A percentile compares a stretch with the other conserved stretches of the same genome.
These are phyloP conservation scores for Plasmodiophora brassicae DNA, from an alignment of 208 protist genomes.

Conservation along the genomic window DNA sequence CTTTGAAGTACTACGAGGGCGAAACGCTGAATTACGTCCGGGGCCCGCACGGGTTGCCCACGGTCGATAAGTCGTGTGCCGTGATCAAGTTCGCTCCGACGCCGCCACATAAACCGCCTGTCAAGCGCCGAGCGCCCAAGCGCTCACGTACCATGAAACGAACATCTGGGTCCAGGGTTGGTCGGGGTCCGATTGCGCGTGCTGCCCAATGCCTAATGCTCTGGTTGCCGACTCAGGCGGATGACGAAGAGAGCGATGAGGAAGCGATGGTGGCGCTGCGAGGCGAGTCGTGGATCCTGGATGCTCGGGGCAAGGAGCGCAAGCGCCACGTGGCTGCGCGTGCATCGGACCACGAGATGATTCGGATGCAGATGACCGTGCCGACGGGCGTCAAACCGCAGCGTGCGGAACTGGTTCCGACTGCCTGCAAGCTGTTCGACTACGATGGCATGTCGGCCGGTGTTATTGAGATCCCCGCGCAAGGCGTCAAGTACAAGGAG, in stretches of 20 bases:
- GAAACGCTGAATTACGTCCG: not conserved
- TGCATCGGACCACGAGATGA: not conserved
- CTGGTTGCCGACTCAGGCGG: no score
- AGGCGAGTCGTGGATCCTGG: not conserved
- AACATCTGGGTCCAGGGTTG: no score
- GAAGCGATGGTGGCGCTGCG: not conserved
- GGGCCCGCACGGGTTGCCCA: not conserved
- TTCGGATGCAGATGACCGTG: not conserved
- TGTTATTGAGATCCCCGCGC: not conserved
- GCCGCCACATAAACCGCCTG: not conserved
- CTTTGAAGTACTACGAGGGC: not conserved
- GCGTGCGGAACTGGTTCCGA: not conserved
- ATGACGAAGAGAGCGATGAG: not conserved
- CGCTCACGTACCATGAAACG: no score
- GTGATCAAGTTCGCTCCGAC: slow-evolving; percentile 6
- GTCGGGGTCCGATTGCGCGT: no score
- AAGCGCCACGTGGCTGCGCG: not conserved
- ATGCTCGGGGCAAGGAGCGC: not conserved
- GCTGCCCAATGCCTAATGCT: no score
- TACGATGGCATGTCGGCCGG: not conserved
- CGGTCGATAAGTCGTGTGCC: not conserved
- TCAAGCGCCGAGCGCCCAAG: not conserved
- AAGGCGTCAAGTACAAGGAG: not conserved
- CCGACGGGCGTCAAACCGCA: not conserved
- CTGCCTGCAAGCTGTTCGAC: not conserved